These are phyloP conservation scores for Linnemannia elongata DNA, from an alignment of 192 early-diverging fungal species.

Conservation along the genomic window DNA sequence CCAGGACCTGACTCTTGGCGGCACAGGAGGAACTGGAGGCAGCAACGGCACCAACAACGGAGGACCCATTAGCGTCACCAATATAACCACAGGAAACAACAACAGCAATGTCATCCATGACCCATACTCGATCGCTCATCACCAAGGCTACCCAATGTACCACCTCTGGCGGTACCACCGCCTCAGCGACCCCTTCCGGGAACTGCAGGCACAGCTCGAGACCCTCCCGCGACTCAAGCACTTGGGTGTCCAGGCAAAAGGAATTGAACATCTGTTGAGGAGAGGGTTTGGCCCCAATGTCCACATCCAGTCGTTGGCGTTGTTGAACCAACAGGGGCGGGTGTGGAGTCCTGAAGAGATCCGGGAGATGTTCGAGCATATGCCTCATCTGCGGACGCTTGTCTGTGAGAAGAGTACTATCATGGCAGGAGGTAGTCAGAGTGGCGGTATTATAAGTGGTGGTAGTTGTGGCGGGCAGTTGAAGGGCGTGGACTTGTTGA, in stretches of 20 bases:
- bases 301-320: slow-evolving; percentile 28
- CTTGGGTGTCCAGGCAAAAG: slow-evolving; percentile 41
- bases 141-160: slow-evolving; percentile 55
- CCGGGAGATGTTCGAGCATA: slow-evolving; percentile 29
- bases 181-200: slow-evolving; percentile 34
- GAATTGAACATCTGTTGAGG: slow-evolving; percentile 38
- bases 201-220: slow-evolving; percentile 34
- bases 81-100: not conserved
- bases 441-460: not conserved
- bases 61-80: not conserved
- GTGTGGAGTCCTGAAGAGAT: slow-evolving; percentile 35
- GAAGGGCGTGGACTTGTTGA: not conserved
- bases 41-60: not conserved
- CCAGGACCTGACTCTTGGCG: not conserved
- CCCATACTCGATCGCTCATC: slow-evolving; percentile 35
- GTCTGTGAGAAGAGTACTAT: slow-evolving; percentile 49
- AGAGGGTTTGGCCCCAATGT: slow-evolving; percentile 44
- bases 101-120: slow-evolving; percentile 34
- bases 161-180: slow-evolving; percentile 31
- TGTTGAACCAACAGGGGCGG: slow-evolving; percentile 48
- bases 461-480: not conserved
- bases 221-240: slow-evolving; percentile 39
- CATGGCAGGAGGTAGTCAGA: not conserved
- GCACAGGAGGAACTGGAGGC: not conserved
- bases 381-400: slow-evolving; percentile 24